These are phyloP conservation scores for Hanseniaspora jakobsenii DNA, from an alignment of 805 yeast genomes.

Conservation along the genomic window DNA sequence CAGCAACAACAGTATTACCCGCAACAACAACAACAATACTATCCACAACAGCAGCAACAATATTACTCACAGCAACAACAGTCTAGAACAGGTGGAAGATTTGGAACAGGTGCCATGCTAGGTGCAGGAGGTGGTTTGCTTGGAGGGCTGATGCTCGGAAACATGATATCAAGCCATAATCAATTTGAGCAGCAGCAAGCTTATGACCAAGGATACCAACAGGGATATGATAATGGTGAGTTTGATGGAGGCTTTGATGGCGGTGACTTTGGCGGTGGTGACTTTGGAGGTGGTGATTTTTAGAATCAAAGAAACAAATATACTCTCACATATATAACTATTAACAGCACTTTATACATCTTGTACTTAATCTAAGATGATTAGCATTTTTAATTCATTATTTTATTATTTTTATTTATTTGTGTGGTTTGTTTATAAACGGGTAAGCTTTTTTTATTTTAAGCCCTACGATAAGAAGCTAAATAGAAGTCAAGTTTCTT, in stretches of 20 bases:
- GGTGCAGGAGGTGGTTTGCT: constrained; percentile 51
- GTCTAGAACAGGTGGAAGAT: constrained; percentile 26
- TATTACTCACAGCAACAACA: constrained; percentile 27
- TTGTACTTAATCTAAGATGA: no score
- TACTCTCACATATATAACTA: no score
- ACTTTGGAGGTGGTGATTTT: constrained; percentile 23
- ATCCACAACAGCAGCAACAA: constrained; percentile 25
- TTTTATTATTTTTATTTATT: no score
- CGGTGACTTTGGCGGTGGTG: constrained; percentile 25
- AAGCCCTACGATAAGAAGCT: no score
- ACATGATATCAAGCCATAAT: constrained; percentile 28
- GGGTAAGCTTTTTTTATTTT: no score
- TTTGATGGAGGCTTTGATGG: constrained; percentile 24
- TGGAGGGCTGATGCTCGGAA: constrained; percentile 46
- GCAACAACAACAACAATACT: constrained; percentile 23
- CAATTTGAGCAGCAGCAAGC: constrained; percentile 27
- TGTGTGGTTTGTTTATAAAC: no score
- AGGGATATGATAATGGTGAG: constrained; percentile 22
- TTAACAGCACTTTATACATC: no score
- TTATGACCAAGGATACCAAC: constrained; percentile 17
- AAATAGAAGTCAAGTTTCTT: no score
- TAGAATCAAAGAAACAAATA: not conserved
- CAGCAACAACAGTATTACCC: constrained; percentile 19
- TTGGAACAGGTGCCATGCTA: constrained; percentile 31
- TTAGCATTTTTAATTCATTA: no score